These are phyloP conservation scores for Tulasnella sp. DNA, from an alignment of 768 basidiomycete genomes.

Conservation along the genomic window DNA sequence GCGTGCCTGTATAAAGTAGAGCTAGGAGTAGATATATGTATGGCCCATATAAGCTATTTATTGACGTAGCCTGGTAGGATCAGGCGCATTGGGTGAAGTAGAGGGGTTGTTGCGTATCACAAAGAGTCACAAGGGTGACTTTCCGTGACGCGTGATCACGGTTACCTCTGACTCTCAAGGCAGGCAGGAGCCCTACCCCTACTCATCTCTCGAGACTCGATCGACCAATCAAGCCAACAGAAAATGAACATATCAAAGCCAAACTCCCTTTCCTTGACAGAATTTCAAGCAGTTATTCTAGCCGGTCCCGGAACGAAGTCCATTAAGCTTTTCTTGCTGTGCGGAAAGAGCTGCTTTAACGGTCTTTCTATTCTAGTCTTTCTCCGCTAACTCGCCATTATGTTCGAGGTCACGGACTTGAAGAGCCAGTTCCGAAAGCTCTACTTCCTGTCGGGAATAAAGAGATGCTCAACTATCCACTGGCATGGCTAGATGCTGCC, in stretches of 20 bases:
- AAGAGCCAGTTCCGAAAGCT: slow-evolving; percentile 71
- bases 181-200: no score
- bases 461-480: slow-evolving; percentile 77
- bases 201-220: neutral
- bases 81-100: no score
- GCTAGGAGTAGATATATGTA: no score
- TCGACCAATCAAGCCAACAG: neutral
- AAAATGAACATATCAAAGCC: neutral
- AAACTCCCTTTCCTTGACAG: slow-evolving; percentile 36
- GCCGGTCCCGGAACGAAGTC: slow-evolving; percentile 90
- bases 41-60: no score
- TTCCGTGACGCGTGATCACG: no score
- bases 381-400: slow-evolving; percentile 69
- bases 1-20: no score
- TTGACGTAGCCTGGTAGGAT: no score
- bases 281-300: slow-evolving; percentile 84
- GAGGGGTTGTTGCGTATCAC: no score
- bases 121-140: no score
- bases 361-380: slow-evolving; percentile 49
- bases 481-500: slow-evolving; percentile 83
- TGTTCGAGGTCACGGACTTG: slow-evolving; percentile 55
- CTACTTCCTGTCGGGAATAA: slow-evolving; percentile 82
- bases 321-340: slow-evolving; percentile 15
- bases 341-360: neutral
- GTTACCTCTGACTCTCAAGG: neutral